phyloP scores from a whole-genome alignment of 176 grass and related monocot species.

The Carex kokanica region DNA sequence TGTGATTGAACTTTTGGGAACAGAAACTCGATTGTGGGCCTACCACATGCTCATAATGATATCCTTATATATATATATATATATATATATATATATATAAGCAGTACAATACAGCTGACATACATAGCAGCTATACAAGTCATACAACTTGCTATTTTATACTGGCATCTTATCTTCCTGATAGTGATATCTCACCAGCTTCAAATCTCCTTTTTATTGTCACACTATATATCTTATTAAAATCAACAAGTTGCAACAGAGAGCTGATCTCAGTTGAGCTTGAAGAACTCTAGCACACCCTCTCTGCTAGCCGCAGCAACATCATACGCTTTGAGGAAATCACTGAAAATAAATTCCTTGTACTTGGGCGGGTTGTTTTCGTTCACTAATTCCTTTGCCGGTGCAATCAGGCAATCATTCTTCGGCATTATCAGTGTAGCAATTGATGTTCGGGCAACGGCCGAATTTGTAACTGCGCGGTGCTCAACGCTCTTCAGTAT shows the following conservation, averaged over 20 bases:
- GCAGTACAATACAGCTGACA: neutral
- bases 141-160: neutral
- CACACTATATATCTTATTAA: neutral
- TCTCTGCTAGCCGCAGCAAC: slow-evolving; percentile 31
- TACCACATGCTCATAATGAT: neutral
- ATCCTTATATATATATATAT: too few relatives aligned
- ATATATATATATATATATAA: too few relatives aligned
- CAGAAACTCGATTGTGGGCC: neutral
- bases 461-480: slow-evolving; percentile 32
- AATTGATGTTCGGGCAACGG: slow-evolving; percentile 23
- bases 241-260: neutral
- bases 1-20: too few relatives aligned
- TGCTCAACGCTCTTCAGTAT: slow-evolving; percentile 42
- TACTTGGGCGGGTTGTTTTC: slow-evolving; percentile 29
- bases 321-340: slow-evolving; percentile 26
- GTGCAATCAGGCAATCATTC: slow-evolving; percentile 26
- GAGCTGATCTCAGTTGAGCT: slow-evolving; percentile 1
- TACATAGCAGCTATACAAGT: neutral
- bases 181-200: neutral
- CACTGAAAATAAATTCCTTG: slow-evolving; percentile 25
- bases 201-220: neutral
- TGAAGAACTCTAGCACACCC: slow-evolving; percentile 33
- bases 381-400: slow-evolving; percentile 19
- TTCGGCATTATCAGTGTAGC: slow-evolving; percentile 39
- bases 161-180: neutral